Conservation (phyloP, 2,329 filamentous ascomycete species). For the Grosmannia penicillata region DNA sequence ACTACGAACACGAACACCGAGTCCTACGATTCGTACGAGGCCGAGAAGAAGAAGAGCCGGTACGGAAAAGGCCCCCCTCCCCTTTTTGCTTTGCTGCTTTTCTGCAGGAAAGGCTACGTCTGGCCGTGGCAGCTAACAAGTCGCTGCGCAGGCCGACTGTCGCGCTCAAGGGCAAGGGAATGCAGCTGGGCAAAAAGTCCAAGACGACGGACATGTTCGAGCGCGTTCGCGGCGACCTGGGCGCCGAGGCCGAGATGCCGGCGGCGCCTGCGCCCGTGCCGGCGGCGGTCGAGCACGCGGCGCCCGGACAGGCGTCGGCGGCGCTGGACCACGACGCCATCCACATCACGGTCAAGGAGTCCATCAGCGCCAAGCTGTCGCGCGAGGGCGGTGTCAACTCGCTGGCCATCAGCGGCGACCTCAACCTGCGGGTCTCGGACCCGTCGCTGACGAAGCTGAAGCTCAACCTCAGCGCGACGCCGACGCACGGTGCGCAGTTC, state of each 20-base stretch:
- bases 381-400: constrained; percentile 78
- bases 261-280: constrained; percentile 38
- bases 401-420: constrained; percentile 79
- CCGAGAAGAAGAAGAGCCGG: constrained; percentile 94
- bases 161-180: constrained; percentile 82
- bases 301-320: constrained; percentile 37
- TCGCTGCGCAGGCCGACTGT: constrained; percentile 16
- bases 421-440: constrained; percentile 82
- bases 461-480: constrained; percentile 60
- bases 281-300: neutral
- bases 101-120: no score
- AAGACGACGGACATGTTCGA: constrained; percentile 97
- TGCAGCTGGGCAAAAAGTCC: constrained; percentile 98
- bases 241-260: constrained; percentile 72
- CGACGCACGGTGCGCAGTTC: constrained; percentile 78
- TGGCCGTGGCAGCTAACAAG: no score
- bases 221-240: constrained; percentile 80
- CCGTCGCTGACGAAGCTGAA: constrained; percentile 83
- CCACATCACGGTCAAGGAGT: constrained; percentile 74
- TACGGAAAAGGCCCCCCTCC: no score
- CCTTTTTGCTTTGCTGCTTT: no score
- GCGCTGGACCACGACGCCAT: constrained; percentile 70
- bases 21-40: constrained; percentile 87
- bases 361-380: constrained; percentile 79
- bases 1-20: constrained; percentile 59